Base-by-base conservation (phyloP, 257 asterid genomes). In the Paulownia fortunei region DNA sequence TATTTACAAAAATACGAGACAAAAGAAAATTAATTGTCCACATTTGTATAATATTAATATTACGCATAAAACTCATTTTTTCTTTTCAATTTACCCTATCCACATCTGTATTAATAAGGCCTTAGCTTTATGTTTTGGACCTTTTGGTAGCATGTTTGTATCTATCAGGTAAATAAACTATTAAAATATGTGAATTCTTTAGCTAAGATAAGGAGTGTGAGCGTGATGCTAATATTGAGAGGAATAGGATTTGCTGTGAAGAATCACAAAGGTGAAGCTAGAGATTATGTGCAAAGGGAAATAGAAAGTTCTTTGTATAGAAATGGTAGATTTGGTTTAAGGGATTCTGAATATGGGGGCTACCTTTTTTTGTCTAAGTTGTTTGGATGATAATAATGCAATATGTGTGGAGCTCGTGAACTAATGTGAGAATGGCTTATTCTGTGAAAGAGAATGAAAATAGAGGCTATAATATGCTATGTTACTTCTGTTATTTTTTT, bases 81-180 rank as follows among this genome's bases (percentile, higher is more conserved):
- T 32, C 3, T 39, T 24, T 73, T 54, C 72, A 36, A 79, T 79
- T 62, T 36, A 85, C 77, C 79, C 81, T 83, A 93, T 85, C 89
- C 82, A 58, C 93, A 87, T 91, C 88, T 85, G 85, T 78, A 81
- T 79, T 85, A 82, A 92, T 79, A 92, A 84, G 83, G 84, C 73
- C 70, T 79, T 90, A 93, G 93, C 89, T 86, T 87, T 72, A 78
- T 76, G 88, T 79, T 83, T 86, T 90, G 97, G 93, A 82, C 84
- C 80, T 82, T 81, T 80, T 76, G 83, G n/a, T 81, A 76, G 88
- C 69, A 44, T 83, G 89, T 87, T 82, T 92, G 93, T 91, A 79
- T 89, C 85, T 82, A 83, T 87, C 82, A 77, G 84, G 87, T 76
- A 67, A 81, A 77, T 67, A 65, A 64, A 54, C 64, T 73, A 30